Conservation (phyloP, 495 filamentous ascomycete genomes). For the Xylaria grammica region DNA sequence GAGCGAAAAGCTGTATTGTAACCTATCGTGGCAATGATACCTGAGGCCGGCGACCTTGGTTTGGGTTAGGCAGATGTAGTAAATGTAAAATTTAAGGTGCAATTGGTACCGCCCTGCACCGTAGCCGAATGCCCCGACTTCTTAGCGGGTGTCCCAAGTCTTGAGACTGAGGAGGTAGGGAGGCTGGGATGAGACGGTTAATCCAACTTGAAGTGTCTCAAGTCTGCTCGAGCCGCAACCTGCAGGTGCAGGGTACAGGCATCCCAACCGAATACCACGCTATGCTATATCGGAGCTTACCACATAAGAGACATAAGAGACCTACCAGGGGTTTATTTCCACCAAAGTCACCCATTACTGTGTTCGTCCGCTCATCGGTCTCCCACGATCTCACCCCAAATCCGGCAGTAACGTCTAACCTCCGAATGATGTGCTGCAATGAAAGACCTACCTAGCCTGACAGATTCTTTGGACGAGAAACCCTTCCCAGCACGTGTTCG, state of each 20-base stretch:
- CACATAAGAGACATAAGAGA: too few relatives aligned
- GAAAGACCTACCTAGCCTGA: neutral
- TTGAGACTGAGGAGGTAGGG: constrained; percentile 33
- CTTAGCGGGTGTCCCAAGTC: constrained; percentile 26
- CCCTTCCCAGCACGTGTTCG: neutral
- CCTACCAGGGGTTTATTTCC: too few relatives aligned
- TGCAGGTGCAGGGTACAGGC: constrained; percentile 28
- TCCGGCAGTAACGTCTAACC: neutral
- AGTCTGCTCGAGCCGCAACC: constrained; percentile 33
- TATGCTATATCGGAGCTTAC: constrained; percentile 1
- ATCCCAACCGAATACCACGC: neutral
- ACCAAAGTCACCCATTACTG: neutral
- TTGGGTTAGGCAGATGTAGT: too few relatives aligned
- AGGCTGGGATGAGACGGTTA: constrained; percentile 38
- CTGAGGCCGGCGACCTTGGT: too few relatives aligned
- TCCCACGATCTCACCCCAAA: constrained; percentile 4
- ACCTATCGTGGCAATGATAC: neutral
- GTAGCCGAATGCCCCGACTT: neutral
- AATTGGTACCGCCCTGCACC: neutral
- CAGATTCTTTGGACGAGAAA: constrained; percentile 7
- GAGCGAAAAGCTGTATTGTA: neutral
- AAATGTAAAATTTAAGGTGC: too few relatives aligned
- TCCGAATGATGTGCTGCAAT: neutral
- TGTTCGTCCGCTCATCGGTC: neutral
- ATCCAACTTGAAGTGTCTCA: constrained; percentile 38